phyloP scores from a whole-genome alignment of 2,329 filamentous ascomycete species.

The Leptographium radiaticola region DNA sequence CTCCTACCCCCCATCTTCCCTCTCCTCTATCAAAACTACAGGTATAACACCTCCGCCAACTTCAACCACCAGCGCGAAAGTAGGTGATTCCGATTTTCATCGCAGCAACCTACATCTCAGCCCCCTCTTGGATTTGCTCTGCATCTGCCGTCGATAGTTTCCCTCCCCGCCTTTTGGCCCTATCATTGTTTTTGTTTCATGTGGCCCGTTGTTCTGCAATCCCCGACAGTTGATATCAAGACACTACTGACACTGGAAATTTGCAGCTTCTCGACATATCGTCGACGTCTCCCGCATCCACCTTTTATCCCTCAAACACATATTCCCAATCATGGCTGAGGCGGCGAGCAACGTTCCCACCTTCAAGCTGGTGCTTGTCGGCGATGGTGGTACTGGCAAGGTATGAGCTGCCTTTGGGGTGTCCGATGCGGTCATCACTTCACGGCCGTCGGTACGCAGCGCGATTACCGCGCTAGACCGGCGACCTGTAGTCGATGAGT shows the following conservation, averaged over 20 bases:
- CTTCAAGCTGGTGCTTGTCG: slow-evolving; percentile 99
- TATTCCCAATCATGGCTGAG: slow-evolving; percentile 47
- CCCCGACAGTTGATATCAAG: neutral
- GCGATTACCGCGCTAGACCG: too few species aligned
- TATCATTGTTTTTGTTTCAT: neutral
- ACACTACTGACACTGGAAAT: neutral
- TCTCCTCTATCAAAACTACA: slow-evolving; percentile 4
- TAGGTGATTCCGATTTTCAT: neutral
- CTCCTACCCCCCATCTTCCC: neutral
- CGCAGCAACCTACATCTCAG: neutral
- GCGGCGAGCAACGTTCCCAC: slow-evolving; percentile 47
- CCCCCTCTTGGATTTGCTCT: neutral
- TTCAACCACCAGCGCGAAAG: slow-evolving; percentile 6
- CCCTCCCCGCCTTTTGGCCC: neutral
- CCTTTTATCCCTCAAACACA: neutral
- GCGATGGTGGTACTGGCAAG: slow-evolving; percentile 99
- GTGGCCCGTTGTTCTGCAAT: neutral
- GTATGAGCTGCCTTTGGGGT: slow-evolving; percentile 37
- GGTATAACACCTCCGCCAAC: slow-evolving; percentile 1
- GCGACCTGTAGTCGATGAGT: neutral
- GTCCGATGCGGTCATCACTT: too few species aligned
- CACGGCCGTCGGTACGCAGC: slow-evolving; percentile 2
- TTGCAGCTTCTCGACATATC: neutral
- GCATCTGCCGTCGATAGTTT: neutral
- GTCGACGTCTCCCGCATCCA: slow-evolving; percentile 3